Conservation (phyloP, 805 yeast genomes). For the Pichia cabralensis region DNA sequence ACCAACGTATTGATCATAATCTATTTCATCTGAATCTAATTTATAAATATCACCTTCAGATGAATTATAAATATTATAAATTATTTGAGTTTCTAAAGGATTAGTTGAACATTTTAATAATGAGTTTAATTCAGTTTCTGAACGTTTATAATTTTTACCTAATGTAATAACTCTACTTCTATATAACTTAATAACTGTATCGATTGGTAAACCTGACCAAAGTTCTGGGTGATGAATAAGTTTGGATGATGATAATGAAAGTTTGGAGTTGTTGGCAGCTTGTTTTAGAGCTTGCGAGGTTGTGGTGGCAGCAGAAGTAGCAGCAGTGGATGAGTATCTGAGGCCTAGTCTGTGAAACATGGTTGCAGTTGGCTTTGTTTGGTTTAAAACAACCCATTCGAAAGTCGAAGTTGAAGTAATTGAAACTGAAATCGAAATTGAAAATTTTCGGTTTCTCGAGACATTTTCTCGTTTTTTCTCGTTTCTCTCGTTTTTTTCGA, state of each 20-base stretch:
- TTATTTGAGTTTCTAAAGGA: constrained; percentile 19
- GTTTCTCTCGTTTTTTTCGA: too few relatives aligned
- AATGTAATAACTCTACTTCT: constrained; percentile 42
- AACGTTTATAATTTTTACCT: constrained; percentile 41
- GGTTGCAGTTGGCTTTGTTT: too few relatives aligned
- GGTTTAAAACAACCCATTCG: too few relatives aligned
- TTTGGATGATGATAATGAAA: constrained; percentile 9
- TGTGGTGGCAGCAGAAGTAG: neutral
- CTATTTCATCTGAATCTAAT: constrained; percentile 31
- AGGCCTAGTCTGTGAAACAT: too few relatives aligned
- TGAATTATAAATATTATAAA: constrained; percentile 27
- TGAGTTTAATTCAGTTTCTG: constrained; percentile 46
- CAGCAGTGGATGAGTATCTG: neutral
- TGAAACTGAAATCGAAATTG: too few relatives aligned
- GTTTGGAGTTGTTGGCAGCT: constrained; percentile 8
- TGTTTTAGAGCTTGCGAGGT: constrained; percentile 9
- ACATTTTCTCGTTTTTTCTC: too few relatives aligned
- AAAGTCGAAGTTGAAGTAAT: too few relatives aligned
- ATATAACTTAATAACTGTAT: constrained; percentile 50
- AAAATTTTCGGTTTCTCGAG: too few relatives aligned
- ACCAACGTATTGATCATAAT: constrained; percentile 31
- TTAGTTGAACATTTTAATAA: constrained; percentile 34
- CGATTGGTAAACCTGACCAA: constrained; percentile 63
- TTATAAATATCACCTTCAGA: constrained; percentile 35
- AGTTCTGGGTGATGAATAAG: constrained; percentile 49